These are phyloP conservation scores for Calocera viscosa DNA, from an alignment of 768 basidiomycete genomes.

Conservation along the genomic window DNA sequence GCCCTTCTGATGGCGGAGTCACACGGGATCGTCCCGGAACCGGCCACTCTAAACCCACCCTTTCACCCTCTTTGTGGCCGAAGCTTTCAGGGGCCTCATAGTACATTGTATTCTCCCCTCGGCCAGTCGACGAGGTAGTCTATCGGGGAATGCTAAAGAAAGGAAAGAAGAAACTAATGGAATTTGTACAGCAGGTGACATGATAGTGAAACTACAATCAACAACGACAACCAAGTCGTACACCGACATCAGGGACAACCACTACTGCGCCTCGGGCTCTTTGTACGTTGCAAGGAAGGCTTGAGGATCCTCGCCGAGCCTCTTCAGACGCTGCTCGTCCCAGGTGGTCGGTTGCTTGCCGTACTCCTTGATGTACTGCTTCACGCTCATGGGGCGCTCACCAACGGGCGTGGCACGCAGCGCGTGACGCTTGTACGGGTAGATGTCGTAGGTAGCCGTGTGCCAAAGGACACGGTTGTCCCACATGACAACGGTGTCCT, in stretches of 20 bases:
- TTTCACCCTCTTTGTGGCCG: no score
- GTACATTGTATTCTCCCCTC: no score
- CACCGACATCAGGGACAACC: background rate
- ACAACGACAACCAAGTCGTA: background rate
- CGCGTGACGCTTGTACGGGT: constrained; percentile 5
- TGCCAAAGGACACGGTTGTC: constrained; percentile 28
- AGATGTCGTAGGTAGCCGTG: constrained; percentile 27
- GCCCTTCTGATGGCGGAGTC: no score
- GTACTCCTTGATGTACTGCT: constrained; percentile 6
- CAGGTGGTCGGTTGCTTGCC: background rate
- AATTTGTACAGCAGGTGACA: no score
- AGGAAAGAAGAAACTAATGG: no score
- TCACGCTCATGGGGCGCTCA: constrained; percentile 7
- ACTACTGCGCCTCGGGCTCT: background rate
- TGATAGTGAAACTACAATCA: no score
- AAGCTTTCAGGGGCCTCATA: no score
- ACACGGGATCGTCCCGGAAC: no score
- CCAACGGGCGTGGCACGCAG: background rate
- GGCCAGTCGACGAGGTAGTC: no score
- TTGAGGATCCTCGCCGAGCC: background rate
- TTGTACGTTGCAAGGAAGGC: background rate
- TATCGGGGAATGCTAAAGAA: no score
- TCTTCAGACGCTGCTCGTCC: background rate
- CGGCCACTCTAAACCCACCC: no score
- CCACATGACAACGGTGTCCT: constrained; percentile 27